A percentile compares a stretch with the other conserved stretches of the same genome.
Evolutionary conservation across 352 stramenopile species (phyloP).

Genomic region (Phytopythium kandeliae): DNA sequence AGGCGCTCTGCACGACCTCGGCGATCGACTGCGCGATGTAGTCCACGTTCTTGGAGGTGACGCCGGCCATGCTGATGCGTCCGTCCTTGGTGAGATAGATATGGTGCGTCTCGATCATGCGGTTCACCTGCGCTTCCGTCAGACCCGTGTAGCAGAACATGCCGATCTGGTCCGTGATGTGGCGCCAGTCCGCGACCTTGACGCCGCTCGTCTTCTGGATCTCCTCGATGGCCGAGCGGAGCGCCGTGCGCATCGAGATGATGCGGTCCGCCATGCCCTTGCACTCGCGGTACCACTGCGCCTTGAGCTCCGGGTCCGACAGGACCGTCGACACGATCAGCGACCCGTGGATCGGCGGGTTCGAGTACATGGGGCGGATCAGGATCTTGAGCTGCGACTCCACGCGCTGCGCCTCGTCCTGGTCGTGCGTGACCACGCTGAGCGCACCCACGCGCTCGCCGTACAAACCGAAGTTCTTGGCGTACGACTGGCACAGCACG

Average conservation of each 20-base stretch:
- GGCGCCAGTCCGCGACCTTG: conserved; percentile 88
- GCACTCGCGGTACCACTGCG: conserved; percentile 94
- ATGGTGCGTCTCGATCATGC: conserved; percentile 94
- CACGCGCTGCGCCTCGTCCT: conserved; percentile 94
- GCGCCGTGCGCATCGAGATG: conserved; percentile 88
- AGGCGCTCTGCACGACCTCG: conserved; percentile 88
- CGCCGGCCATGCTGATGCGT: conserved; percentile 96
- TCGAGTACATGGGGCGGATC: conserved; percentile 99
- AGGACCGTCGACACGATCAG: conserved; percentile 97
- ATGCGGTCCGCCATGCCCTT: conserved; percentile 96
- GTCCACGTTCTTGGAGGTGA: conserved; percentile 96
- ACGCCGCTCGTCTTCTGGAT: conserved; percentile 75
- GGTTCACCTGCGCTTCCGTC: conserved; percentile 91
- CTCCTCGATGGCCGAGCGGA: conserved; percentile 79
- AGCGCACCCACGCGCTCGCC: conserved; percentile 97
- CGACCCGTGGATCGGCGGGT: conserved; percentile 97
- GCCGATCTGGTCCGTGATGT: conserved; percentile 98
- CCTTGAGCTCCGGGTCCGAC: conserved; percentile 88
- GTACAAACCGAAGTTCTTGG: conserved; percentile 99
- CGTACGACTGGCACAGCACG: conserved; percentile 97
- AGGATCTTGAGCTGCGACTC: conserved; percentile 98
- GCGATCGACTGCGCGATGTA: conserved; percentile 95
- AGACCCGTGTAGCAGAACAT: conserved; percentile 99
- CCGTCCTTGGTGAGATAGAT: conserved; percentile 99
- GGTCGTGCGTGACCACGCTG: conserved; percentile 90